These are phyloP conservation scores for Terana coerulea DNA, from an alignment of 768 basidiomycete species.

Conservation along the genomic window DNA sequence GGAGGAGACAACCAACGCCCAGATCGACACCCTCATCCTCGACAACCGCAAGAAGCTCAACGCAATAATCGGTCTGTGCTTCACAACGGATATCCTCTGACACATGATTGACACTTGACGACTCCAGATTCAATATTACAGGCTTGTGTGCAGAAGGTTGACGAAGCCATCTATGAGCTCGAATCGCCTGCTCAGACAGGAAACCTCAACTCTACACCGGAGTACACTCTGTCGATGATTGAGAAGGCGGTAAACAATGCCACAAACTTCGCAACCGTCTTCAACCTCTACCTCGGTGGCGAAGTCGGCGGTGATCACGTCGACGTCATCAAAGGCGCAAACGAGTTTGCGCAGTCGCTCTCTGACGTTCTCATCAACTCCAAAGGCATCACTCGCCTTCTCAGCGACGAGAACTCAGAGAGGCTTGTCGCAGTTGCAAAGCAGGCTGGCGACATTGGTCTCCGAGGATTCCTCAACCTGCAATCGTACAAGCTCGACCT, in stretches of 20 bases:
- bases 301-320: conserved; percentile 93
- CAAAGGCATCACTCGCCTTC: conserved; percentile 93
- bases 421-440: conserved; percentile 85
- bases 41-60: conserved; percentile 98
- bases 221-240: conserved; percentile 97
- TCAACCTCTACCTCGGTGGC: conserved; percentile 84
- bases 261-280: conserved; percentile 93
- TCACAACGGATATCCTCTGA: conserved; percentile 9
- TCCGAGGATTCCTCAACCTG: conserved; percentile 91
- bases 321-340: conserved; percentile 96
- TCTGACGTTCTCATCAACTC: conserved; percentile 90
- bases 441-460: conserved; percentile 79
- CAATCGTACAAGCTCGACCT: conserved; percentile 94
- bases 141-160: conserved; percentile 94
- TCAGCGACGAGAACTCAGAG: conserved; percentile 87
- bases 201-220: conserved; percentile 95
- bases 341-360: conserved; percentile 92
- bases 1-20: conserved; percentile 91
- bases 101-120: conserved; percentile 5
- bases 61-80: conserved; percentile 78
- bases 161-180: conserved; percentile 95
- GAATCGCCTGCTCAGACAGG: conserved; percentile 95
- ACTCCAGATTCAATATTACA: conserved; percentile 97
- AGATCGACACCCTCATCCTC: conserved; percentile 94
- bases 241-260: conserved; percentile 95